phyloP scores from a whole-genome alignment of 1,139 yeast genomes.

The Suhomyces guaymorum region DNA sequence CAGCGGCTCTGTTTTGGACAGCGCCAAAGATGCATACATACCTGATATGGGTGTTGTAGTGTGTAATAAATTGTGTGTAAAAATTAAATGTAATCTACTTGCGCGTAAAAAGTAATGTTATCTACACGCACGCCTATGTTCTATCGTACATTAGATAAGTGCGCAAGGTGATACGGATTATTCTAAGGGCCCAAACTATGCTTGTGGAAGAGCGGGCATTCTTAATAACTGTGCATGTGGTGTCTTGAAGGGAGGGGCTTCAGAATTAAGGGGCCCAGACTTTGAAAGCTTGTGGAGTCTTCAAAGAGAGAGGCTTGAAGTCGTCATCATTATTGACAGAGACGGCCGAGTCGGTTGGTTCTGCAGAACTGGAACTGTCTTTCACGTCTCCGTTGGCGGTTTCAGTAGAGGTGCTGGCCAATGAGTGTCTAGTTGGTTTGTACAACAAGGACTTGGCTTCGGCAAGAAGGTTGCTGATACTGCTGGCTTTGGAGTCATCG shows the following conservation, averaged over 20 bases:
- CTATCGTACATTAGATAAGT: constrained; percentile 10
- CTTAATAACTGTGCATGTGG: no score
- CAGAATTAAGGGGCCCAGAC: constrained; percentile 79
- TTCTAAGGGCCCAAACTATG: no score
- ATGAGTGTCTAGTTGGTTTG: constrained; percentile 48
- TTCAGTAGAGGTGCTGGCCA: constrained; percentile 23
- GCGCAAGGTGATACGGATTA: constrained; percentile 2
- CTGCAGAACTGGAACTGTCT: constrained; percentile 11
- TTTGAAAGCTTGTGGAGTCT: constrained; percentile 81
- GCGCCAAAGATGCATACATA: constrained; percentile 1
- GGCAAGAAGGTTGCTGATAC: constrained; percentile 31
- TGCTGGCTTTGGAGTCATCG: constrained; percentile 9
- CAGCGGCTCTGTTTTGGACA: neutral
- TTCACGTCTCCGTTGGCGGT: constrained; percentile 16
- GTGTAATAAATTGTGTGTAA: no score
- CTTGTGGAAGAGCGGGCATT: no score
- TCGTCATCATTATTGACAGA: constrained; percentile 23
- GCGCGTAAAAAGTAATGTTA: no score
- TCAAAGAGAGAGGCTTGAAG: constrained; percentile 72
- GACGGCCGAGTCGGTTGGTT: constrained; percentile 17
- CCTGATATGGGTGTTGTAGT: neutral
- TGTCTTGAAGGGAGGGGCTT: no score
- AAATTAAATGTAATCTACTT: no score
- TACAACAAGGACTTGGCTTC: constrained; percentile 53
- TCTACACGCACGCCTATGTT: constrained; percentile 6